Conservation (phyloP, 164 flowering plant genomes). For the Akebia trifoliata region DNA sequence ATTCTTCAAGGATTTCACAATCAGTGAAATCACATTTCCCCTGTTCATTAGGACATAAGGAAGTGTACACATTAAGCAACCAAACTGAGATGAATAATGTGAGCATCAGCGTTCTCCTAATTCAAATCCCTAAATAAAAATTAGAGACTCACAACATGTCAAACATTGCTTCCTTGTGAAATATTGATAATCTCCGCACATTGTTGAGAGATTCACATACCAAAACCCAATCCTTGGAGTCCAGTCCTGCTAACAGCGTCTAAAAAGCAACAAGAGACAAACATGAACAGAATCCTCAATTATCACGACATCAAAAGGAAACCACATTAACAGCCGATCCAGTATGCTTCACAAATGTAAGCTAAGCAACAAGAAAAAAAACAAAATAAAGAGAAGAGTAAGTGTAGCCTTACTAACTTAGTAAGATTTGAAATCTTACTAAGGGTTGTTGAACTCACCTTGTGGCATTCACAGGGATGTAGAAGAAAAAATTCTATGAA, state of each 20-base stretch:
- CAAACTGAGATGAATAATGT: background rate
- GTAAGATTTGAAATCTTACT: too few species aligned
- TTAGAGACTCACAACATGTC: slow-evolving; percentile 51
- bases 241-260: slow-evolving; percentile 58
- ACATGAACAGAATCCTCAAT: background rate
- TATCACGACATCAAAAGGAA: too few species aligned
- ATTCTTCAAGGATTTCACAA: slow-evolving; percentile 80
- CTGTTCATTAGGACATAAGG: slow-evolving; percentile 31
- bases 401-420: too few species aligned
- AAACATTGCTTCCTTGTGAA: slow-evolving; percentile 64
- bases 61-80: background rate
- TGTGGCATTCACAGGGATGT: too few species aligned
- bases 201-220: slow-evolving; percentile 76
- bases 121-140: background rate
- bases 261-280: slow-evolving; percentile 25
- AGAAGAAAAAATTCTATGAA: too few species aligned
- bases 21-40: slow-evolving; percentile 56
- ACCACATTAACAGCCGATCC: too few species aligned
- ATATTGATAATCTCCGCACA: slow-evolving; percentile 63
- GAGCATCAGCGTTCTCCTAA: too few species aligned
- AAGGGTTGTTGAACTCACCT: too few species aligned
- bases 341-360: too few species aligned
- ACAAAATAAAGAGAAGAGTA: too few species aligned
- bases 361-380: too few species aligned
- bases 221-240: slow-evolving; percentile 81